A percentile compares a stretch with the other conserved stretches of the same genome.
These are phyloP conservation scores for Zelopaecilomyces penicillatus DNA, from an alignment of 2,329 filamentous ascomycete species.

Conservation along the genomic window DNA sequence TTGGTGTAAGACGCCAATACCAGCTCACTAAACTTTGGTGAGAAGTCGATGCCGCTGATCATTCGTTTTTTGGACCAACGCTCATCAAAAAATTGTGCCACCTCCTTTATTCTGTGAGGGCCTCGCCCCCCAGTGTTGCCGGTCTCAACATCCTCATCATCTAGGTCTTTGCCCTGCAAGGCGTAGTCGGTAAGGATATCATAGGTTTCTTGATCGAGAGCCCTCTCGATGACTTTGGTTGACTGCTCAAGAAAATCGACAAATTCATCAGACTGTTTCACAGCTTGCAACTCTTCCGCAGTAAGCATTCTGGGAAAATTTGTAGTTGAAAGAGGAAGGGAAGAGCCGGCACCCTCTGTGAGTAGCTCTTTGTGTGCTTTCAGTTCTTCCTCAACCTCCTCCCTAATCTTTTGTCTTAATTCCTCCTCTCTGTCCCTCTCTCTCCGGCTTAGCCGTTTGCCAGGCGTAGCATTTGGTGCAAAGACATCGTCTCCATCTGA, in stretches of 20 bases:
- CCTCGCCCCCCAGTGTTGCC: slow-evolving; percentile 64
- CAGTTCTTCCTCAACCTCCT: slow-evolving; percentile 89
- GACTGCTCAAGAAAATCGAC: slow-evolving; percentile 91
- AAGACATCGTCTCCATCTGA: slow-evolving; percentile 56
- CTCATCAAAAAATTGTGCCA: slow-evolving; percentile 89
- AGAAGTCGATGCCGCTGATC: slow-evolving; percentile 93
- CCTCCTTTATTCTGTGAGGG: slow-evolving; percentile 70
- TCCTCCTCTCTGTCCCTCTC: slow-evolving; percentile 83
- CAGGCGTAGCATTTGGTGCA: slow-evolving; percentile 49
- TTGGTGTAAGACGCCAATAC: slow-evolving; percentile 94
- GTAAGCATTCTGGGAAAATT: slow-evolving; percentile 77
- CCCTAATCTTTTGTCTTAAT: slow-evolving; percentile 71
- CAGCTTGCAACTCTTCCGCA: slow-evolving; percentile 78
- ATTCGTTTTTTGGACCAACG: slow-evolving; percentile 96
- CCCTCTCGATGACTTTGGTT: slow-evolving; percentile 93
- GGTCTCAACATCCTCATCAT: slow-evolving; percentile 74
- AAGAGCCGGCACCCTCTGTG: slow-evolving; percentile 31
- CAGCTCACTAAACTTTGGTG: slow-evolving; percentile 88
- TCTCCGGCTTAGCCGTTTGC: slow-evolving; percentile 68
- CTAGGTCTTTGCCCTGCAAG: slow-evolving; percentile 62
- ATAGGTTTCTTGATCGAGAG: slow-evolving; percentile 82
- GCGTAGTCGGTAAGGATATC: slow-evolving; percentile 95
- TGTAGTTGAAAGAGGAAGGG: slow-evolving; percentile 18
- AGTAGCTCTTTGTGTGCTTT: slow-evolving; percentile 59
- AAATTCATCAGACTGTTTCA: slow-evolving; percentile 88